These are phyloP conservation scores for Rubia yunnanensis DNA, from an alignment of 257 asterid species.

Conservation along the genomic window DNA sequence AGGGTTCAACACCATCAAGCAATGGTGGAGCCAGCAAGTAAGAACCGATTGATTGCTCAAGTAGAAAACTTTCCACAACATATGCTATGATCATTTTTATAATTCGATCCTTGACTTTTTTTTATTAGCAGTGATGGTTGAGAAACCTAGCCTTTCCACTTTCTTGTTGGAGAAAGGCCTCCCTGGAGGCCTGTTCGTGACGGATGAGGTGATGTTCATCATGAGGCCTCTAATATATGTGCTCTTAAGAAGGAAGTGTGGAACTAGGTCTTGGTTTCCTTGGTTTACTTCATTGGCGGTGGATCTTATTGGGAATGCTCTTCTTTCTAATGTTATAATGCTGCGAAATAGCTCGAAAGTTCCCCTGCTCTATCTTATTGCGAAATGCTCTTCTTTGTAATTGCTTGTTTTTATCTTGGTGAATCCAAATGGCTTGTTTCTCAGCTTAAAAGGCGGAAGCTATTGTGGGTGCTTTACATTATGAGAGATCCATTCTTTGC, in stretches of 20 bases:
- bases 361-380: slow-evolving; percentile 30
- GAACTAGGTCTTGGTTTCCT: slow-evolving; percentile 81
- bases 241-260: slow-evolving; percentile 59
- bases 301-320: too few relatives aligned
- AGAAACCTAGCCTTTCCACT: slow-evolving; percentile 44
- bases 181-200: slow-evolving; percentile 62
- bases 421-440: neutral
- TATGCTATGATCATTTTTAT: neutral
- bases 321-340: slow-evolving; percentile 39
- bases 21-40: slow-evolving; percentile 54
- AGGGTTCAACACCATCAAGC: slow-evolving; percentile 71
- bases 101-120: slow-evolving; percentile 1
- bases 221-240: slow-evolving; percentile 78
- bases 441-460: slow-evolving; percentile 76
- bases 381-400: too few relatives aligned
- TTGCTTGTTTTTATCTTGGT: neutral
- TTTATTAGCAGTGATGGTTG: slow-evolving; percentile 35
- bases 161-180: slow-evolving; percentile 65
- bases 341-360: slow-evolving; percentile 23
- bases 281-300: too few relatives aligned
- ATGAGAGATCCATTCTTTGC: slow-evolving; percentile 95
- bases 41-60: neutral
- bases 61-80: neutral
- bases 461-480: slow-evolving; percentile 88
- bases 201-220: slow-evolving; percentile 71